phyloP scores from a whole-genome alignment of 2,329 filamentous ascomycete species.

The Colletotrichum sp. region DNA sequence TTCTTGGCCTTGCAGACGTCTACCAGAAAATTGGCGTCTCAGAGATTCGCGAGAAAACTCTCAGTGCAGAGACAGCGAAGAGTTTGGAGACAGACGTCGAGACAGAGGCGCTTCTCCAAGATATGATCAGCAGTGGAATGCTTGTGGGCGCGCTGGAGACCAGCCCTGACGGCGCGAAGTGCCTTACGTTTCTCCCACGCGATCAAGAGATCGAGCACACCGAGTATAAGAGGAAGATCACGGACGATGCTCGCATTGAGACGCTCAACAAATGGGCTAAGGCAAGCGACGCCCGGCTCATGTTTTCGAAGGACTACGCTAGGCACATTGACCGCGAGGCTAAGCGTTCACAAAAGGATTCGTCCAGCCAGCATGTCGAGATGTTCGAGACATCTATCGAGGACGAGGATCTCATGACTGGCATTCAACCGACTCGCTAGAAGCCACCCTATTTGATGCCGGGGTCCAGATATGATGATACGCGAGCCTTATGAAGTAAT shows the following conservation, averaged over 20 bases:
- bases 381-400: conserved; percentile 55
- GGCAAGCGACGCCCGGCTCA: conserved; percentile 58
- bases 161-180: conserved; percentile 45
- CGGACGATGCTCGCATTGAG: conserved; percentile 47
- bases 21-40: conserved; percentile 67
- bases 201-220: conserved; percentile 51
- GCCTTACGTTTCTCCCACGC: conserved; percentile 55
- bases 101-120: conserved; percentile 50
- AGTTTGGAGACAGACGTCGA: conserved; percentile 46
- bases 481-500: conserved; percentile 4
- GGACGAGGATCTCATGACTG: conserved; percentile 67
- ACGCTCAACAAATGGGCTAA: conserved; percentile 52
- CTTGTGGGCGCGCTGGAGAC: conserved; percentile 57
- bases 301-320: conserved; percentile 61
- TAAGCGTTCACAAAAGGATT: conserved; percentile 50
- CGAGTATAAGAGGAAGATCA: conserved; percentile 54
- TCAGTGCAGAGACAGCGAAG: conserved; percentile 57
- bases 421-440: conserved; percentile 29
- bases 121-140: conserved; percentile 61
- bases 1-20: conserved; percentile 74
- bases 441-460: not conserved
- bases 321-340: conserved; percentile 51
- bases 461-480: not conserved
- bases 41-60: conserved; percentile 55
- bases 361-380: conserved; percentile 29